These are phyloP conservation scores for Lignosus rhinocerotis DNA, from an alignment of 1,284 basidiomycete genomes.

Conservation along the genomic window DNA sequence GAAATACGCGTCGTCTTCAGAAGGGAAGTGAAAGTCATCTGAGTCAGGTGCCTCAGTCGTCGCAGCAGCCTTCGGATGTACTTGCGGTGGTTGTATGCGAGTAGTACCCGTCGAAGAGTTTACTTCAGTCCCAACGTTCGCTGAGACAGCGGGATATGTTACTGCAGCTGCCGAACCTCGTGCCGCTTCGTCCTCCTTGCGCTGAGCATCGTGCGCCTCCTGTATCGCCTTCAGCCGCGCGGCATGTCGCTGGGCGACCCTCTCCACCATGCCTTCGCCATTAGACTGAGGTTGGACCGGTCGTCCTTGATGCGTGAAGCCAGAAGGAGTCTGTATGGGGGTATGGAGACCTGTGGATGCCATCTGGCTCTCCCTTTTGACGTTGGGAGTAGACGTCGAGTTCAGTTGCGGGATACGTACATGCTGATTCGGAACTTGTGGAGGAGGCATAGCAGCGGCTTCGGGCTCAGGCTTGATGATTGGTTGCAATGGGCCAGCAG, in stretches of 20 bases:
- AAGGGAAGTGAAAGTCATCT: constrained; percentile 54
- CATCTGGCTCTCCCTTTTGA: constrained; percentile 20
- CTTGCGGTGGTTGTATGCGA: neutral
- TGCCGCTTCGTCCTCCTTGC: constrained; percentile 8
- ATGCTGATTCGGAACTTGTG: constrained; percentile 25
- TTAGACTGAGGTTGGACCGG: neutral
- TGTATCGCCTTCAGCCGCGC: constrained; percentile 21
- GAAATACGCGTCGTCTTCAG: constrained; percentile 65
- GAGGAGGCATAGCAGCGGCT: constrained; percentile 12
- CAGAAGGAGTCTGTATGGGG: constrained; percentile 13
- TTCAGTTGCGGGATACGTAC: neutral
- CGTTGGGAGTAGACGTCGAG: constrained; percentile 22
- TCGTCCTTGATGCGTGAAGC: neutral
- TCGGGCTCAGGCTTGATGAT: constrained; percentile 17
- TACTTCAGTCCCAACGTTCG: neutral
- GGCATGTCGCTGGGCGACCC: constrained; percentile 15
- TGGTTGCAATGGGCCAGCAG: constrained; percentile 11
- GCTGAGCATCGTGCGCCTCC: constrained; percentile 16
- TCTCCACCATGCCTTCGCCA: constrained; percentile 15
- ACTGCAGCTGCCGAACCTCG: neutral
- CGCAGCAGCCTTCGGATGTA: neutral
- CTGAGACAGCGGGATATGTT: neutral
- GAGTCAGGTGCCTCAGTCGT: constrained; percentile 19
- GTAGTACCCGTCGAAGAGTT: neutral
- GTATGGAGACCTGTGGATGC: constrained; percentile 13